These are phyloP conservation scores for Balakata baccata DNA, from an alignment of 345 rosid species.

Conservation along the genomic window DNA sequence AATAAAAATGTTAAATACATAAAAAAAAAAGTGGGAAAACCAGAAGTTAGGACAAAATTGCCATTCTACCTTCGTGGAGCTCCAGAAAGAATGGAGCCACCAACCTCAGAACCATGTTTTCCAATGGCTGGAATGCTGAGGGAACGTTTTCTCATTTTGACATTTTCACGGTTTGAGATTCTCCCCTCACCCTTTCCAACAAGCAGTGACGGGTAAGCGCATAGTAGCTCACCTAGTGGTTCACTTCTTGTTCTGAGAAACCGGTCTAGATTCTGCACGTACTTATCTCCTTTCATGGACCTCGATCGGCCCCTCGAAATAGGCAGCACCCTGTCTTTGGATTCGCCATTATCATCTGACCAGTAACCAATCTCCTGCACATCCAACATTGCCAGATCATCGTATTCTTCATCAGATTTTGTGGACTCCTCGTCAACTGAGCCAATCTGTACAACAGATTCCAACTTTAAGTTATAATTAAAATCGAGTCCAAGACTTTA, in stretches of 20 bases:
- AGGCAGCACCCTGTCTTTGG: slow-evolving; percentile 25
- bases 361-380: slow-evolving; percentile 53
- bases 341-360: slow-evolving; percentile 57
- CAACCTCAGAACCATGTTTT: slow-evolving; percentile 42
- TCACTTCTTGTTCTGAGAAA: slow-evolving; percentile 50
- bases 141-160: slow-evolving; percentile 61
- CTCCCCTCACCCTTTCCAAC: slow-evolving; percentile 42
- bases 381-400: slow-evolving; percentile 92
- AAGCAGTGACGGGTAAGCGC: slow-evolving; percentile 40
- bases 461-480: neutral
- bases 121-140: slow-evolving; percentile 74
- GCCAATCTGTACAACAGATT: slow-evolving; percentile 56
- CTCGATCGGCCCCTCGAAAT: slow-evolving; percentile 14
- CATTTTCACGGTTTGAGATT: slow-evolving; percentile 32
- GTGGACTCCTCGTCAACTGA: slow-evolving; percentile 97
- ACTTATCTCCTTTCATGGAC: slow-evolving; percentile 41
- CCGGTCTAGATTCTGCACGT: slow-evolving; percentile 51
- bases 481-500: neutral
- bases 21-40: neutral
- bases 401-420: slow-evolving; percentile 93
- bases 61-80: slow-evolving; percentile 42
- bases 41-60: slow-evolving; percentile 8
- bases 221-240: slow-evolving; percentile 43
- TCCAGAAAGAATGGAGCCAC: slow-evolving; percentile 58
- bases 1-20: no score